Conservation (phyloP, 352 stramenopile genomes). For the Lagenidium sp. region DNA sequence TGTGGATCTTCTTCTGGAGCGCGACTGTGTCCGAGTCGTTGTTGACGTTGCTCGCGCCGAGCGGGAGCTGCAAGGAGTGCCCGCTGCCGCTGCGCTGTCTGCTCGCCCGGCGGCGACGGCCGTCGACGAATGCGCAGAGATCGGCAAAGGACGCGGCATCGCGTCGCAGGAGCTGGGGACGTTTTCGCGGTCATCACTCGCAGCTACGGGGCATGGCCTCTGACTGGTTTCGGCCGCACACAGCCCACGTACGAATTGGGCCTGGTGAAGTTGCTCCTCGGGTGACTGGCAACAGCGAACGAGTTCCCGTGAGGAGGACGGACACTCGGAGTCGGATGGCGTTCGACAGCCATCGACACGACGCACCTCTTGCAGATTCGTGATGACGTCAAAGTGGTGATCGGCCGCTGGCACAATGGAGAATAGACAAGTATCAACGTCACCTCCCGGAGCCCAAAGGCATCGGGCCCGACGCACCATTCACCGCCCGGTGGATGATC, state of each 20-base stretch:
- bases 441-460: neutral
- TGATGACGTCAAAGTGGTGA: neutral
- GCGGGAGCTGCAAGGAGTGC: no score
- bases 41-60: neutral
- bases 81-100: no score
- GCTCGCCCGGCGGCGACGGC: no score
- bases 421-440: neutral
- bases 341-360: neutral
- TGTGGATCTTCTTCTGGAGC: no score
- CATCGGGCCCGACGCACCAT: neutral
- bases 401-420: no score
- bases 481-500: constrained; percentile 1
- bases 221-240: neutral
- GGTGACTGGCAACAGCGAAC: neutral
- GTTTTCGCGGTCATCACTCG: neutral
- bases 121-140: neutral
- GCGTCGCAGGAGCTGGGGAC: constrained; percentile 5
- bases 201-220: neutral
- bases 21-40: neutral
- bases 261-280: neutral
- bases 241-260: neutral
- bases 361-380: neutral
- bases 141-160: neutral
- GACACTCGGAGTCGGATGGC: neutral
- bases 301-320: neutral